A percentile compares a stretch with the other conserved stretches of the same genome.
phyloP scores from a whole-genome alignment of 2,329 filamentous ascomycete genomes.

The Neonectria ditissima region DNA sequence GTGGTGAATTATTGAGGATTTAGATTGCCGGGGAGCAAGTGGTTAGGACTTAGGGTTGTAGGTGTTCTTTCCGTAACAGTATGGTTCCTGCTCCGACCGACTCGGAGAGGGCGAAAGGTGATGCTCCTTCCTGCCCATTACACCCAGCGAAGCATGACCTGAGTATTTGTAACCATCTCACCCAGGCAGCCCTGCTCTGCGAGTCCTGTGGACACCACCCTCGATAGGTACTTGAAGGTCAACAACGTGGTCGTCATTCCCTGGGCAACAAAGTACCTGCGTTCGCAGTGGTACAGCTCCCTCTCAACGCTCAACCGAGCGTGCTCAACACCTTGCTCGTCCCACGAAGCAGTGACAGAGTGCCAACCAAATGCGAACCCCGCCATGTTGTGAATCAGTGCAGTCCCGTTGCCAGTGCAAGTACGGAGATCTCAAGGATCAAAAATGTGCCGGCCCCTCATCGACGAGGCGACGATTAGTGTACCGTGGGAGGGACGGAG shows the following conservation, averaged over 20 bases:
- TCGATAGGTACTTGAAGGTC: neutral
- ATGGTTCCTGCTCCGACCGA: neutral
- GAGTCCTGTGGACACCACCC: neutral
- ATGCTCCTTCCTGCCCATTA: constrained; percentile 1
- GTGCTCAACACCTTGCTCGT: neutral
- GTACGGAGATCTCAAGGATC: neutral
- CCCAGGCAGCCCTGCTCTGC: neutral
- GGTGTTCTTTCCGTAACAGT: neutral
- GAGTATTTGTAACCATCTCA: neutral
- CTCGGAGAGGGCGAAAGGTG: neutral
- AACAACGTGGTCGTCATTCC: constrained; percentile 3
- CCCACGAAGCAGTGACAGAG: neutral
- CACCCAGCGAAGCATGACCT: neutral
- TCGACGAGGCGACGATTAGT: neutral
- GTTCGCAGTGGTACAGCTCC: constrained; percentile 21
- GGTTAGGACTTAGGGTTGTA: neutral
- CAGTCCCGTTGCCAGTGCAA: too few species aligned
- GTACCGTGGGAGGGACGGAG: neutral
- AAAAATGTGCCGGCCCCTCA: too few species aligned
- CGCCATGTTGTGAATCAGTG: neutral
- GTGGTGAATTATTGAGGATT: neutral
- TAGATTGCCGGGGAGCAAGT: neutral
- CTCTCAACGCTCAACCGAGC: constrained; percentile 8
- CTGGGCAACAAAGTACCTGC: neutral
- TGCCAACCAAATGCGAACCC: neutral